These are phyloP conservation scores for Chalciporus piperatoides DNA, from an alignment of 1,284 basidiomycete genomes.

Conservation along the genomic window DNA sequence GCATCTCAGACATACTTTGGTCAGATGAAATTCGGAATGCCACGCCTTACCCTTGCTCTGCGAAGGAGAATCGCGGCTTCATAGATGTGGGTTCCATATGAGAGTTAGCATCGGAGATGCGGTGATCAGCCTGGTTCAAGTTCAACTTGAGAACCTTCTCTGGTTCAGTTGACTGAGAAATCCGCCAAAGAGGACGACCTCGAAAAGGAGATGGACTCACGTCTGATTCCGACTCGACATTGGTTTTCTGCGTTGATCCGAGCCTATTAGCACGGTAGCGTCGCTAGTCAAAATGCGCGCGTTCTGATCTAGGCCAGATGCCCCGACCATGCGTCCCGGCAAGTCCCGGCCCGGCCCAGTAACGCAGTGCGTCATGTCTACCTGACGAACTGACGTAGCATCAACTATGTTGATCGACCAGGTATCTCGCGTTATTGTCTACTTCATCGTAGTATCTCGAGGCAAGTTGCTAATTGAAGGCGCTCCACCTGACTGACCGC, in stretches of 20 bases:
- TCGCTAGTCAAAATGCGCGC: too few species aligned
- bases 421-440: background rate
- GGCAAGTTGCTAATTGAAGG: background rate
- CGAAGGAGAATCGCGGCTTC: constrained; percentile 9
- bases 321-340: too few species aligned
- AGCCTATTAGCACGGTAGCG: too few species aligned
- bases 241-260: background rate
- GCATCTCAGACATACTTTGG: background rate
- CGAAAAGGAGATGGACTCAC: too few species aligned
- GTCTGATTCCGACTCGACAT: constrained; percentile 1
- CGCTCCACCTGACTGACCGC: constrained; percentile 1
- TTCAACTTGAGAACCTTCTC: background rate
- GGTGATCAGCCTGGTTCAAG: background rate
- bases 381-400: background rate
- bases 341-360: too few species aligned
- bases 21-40: constrained; percentile 16
- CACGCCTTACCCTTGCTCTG: constrained; percentile 5
- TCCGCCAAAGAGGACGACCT: background rate
- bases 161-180: background rate
- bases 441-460: background rate
- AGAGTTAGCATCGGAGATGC: background rate
- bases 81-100: background rate
- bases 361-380: background rate
- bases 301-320: background rate
- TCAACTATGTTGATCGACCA: background rate